Evolutionary conservation across 768 basidiomycete species (phyloP).

Genomic region (Russula olivacea): DNA sequence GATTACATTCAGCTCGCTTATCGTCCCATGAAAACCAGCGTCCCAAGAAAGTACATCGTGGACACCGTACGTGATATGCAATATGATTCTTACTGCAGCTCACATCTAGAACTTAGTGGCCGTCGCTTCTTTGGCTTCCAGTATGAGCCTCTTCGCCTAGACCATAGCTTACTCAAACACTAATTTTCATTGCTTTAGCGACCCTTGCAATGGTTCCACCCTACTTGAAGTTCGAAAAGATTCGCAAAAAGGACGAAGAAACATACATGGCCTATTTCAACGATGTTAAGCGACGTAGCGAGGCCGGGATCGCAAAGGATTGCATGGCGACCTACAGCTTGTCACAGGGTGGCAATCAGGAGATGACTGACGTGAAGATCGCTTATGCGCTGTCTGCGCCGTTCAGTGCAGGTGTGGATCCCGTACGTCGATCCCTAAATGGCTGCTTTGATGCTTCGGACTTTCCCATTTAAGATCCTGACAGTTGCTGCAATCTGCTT

Average conservation of each 20-base stretch:
- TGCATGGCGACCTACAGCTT: constrained; percentile 12
- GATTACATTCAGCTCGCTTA: background rate
- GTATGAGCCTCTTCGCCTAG: background rate
- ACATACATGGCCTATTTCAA: constrained; percentile 1
- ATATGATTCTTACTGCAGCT: background rate
- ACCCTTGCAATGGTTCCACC: constrained; percentile 21
- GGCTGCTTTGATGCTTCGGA: background rate
- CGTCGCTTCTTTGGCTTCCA: constrained; percentile 16
- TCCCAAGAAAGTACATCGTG: constrained; percentile 7
- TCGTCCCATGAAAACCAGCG: background rate
- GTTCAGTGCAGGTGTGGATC: constrained; percentile 16
- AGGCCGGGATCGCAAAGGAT: constrained; percentile 6
- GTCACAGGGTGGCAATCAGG: background rate
- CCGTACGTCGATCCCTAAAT: background rate
- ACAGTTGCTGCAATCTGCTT: constrained; percentile 12
- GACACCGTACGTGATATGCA: background rate
- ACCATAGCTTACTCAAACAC: background rate
- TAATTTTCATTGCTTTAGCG: background rate
- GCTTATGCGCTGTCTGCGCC: constrained; percentile 16
- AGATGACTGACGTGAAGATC: constrained; percentile 8
- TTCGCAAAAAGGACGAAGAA: background rate
- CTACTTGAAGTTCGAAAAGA: background rate
- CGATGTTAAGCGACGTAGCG: constrained; percentile 4
- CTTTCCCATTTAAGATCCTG: background rate
- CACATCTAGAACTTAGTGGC: background rate